phyloP scores from a whole-genome alignment of 2,329 filamentous ascomycete genomes.

The Akanthomyces uredinophilus region DNA sequence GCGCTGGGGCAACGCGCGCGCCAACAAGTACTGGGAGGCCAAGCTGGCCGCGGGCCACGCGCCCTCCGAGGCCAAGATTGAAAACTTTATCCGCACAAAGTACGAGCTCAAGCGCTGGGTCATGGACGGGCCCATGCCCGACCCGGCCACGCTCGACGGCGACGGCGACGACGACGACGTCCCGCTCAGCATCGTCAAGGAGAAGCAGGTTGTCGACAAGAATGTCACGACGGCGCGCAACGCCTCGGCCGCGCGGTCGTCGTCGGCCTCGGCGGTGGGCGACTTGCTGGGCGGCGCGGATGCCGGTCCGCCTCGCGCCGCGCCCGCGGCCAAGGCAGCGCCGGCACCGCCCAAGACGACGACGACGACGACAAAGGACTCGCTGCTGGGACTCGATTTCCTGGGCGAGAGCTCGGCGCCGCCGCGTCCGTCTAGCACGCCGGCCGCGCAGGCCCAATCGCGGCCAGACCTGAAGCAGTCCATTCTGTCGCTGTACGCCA shows the following conservation, averaged over 20 bases:
- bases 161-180: constrained; percentile 88
- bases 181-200: constrained; percentile 56
- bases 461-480: constrained; percentile 95
- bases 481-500: constrained; percentile 90
- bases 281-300: constrained; percentile 83
- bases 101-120: constrained; percentile 98
- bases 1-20: constrained; percentile 91
- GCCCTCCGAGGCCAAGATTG: constrained; percentile 94
- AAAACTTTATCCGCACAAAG: constrained; percentile 99
- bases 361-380: constrained; percentile 74
- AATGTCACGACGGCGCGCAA: constrained; percentile 54
- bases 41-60: constrained; percentile 88
- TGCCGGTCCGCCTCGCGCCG: constrained; percentile 57
- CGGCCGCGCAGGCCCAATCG: constrained; percentile 62
- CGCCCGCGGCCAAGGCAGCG: constrained; percentile 40
- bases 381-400: constrained; percentile 87
- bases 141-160: constrained; percentile 79
- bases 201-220: constrained; percentile 59
- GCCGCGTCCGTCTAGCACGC: constrained; percentile 77
- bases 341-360: constrained; percentile 63
- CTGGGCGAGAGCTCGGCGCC: constrained; percentile 70
- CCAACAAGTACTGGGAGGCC: constrained; percentile 98
- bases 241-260: constrained; percentile 41
- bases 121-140: constrained; percentile 95
- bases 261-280: constrained; percentile 33